Base-by-base conservation (phyloP, 2,329 filamentous ascomycete genomes). In the Tolypocladium tropicale region DNA sequence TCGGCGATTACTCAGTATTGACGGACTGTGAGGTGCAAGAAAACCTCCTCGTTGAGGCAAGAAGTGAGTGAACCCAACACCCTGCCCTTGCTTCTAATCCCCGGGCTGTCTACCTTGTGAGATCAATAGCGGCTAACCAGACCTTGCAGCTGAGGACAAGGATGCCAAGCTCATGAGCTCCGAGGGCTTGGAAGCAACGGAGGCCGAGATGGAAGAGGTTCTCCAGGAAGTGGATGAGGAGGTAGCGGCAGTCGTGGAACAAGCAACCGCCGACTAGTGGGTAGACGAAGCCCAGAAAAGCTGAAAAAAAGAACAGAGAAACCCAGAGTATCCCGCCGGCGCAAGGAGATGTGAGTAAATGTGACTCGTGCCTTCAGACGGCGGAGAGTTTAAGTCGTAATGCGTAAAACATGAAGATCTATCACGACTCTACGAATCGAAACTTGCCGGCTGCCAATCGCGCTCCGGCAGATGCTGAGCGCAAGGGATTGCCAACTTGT, bases 11-110 rank as follows among this genome's bases (percentile, higher is more conserved):
- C 10, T 86, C 80, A 6, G 81, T 84, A n/a, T 72, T 97, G 62
- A 91, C 86, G 54, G 89, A 96, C 58, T 96, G 92, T 64, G 91
- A 97, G 72, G 86, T 97, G 6, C 91, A 96, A 69, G 90, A 96
- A 70, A 93, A 93, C 67, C 78, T 93, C 10, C 80, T 96, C 1
- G 85, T 92, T 50, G 92, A 95, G 65, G 82, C 89, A n/a, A 88
- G 73, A 68, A 85, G 83, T 86, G 74, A 77, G 82, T 79, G 32
- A 9, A n/a, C 9, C 16, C 14, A 23, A 10, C 30, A 3, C 43
- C 14, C 11, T 16, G 1, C 25, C 3, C 25, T n/a, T 28, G n/a
- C n/a, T n/a, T n/a, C n/a, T n/a, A n/a, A n/a, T n/a, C n/a, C n/a
- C n/a, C n/a, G n/a, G n/a, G n/a, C n/a, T n/a, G n/a, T n/a, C n/a